Evolutionary conservation across 2,329 filamentous ascomycete species (phyloP), one percentile per base, ranked within the genome.

Genomic region (Pseudogymnoascus sp.): DNA sequence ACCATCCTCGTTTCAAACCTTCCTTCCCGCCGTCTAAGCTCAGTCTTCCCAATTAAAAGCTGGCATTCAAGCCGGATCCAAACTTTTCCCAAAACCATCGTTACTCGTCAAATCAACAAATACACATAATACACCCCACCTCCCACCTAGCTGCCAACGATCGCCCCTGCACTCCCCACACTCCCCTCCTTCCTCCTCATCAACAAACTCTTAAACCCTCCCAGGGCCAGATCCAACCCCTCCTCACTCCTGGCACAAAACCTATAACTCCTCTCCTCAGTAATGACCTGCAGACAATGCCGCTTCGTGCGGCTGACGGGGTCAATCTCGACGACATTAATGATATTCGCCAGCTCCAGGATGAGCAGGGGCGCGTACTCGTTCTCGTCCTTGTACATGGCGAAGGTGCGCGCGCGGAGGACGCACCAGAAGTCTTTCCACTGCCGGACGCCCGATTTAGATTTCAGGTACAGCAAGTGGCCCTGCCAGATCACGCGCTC

Each of bases 401-500:
- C 89, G 33, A 99, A 79, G 67, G 90, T 92, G 61, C 89, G 87
- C 1, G 91, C 88, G 33, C 95, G 89, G 61, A 99, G 82, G 0
- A 97, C 95, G 11, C 89, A 89, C 95, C 95, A 97, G 64, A 92
- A 82, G 70, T 91, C 88, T 79, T 96, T 97, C 95, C 95, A 62
- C 96, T 83, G 13, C 90, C 90, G 21, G 19, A 99, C 85, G 7
- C 92, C 91, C 21, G 88, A 82, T 71, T 91, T 93, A 66, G 87
- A 90, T 70, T 90, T 91, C 63, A 97, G 83, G 66, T 91, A 86
- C 74, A 90, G 89, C 33, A 97, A 84, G 81, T 91, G 93, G 61
- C 93, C 93, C 73, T 97, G 92, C 83, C 90, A 96, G 50, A 97
- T 84, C n/a, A 97, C 88, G 26, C 93, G 88, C 73, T 96, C 93